Percentiles rank a stretch among this genome's conserved stretches.
phyloP scores from a whole-genome alignment of 257 asterid genomes.

The Solanum pennellii region DNA sequence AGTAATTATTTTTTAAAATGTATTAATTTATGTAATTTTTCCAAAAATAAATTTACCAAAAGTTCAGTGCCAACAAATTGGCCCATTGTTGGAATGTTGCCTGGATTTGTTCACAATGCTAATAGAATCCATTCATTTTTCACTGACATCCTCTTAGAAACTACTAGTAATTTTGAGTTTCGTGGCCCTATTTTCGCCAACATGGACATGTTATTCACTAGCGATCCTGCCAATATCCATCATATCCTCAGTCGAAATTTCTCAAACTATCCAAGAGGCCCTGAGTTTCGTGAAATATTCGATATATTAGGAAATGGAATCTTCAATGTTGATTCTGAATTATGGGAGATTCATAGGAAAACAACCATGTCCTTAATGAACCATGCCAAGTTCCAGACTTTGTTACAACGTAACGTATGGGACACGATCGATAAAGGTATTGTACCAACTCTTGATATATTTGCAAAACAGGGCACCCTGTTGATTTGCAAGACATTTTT shows the following conservation, averaged over 20 bases:
- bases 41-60: background rate
- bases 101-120: background rate
- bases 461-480: background rate
- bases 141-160: background rate
- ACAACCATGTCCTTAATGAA: background rate
- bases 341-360: background rate
- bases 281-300: background rate
- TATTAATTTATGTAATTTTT: too few relatives aligned
- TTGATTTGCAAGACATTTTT: background rate
- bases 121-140: background rate
- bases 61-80: background rate
- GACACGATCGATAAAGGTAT: background rate
- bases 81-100: background rate
- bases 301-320: background rate
- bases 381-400: background rate
- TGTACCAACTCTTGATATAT: background rate
- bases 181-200: background rate
- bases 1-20: too few relatives aligned
- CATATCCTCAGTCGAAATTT: background rate
- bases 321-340: background rate
- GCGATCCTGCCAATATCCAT: background rate
- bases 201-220: background rate
- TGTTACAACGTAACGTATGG: background rate
- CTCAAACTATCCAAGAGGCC: background rate
- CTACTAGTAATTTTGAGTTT: background rate